Evolutionary conservation across 2,329 filamentous ascomycete species (phyloP), one percentile per base, ranked within the genome.

Genomic region (Curvularia sp.): DNA sequence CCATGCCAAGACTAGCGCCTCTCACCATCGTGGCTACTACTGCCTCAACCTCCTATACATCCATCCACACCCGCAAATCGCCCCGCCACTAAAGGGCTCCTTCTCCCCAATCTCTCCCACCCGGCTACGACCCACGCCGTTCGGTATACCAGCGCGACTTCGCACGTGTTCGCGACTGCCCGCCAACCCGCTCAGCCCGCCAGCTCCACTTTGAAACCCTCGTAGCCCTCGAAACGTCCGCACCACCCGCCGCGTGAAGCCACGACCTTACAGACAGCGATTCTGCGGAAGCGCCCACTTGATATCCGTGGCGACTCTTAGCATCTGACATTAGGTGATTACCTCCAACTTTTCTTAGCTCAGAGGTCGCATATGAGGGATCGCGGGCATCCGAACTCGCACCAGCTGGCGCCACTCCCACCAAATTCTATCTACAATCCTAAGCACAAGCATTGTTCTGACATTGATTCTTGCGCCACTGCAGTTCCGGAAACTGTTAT

Each of bases 401-500:
- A 53, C 26, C 58, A 49, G 62, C 65, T 63, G 55, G 53, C 60
- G 61, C 66, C 62, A 47, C 53, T 44, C 53, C 55, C 61, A 50
- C 57, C 64, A 39, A 26, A 56, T 33, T 49, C 56, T 28, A 55
- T 56, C 50, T 46, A 41, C 57, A 58, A 68, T 68, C 66, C 66
- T 69, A 72, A 73, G 52, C 61, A 64, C 49, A 57, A 73, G 58
- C 63, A 64, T 35, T 53, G 35, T 66, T 77, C 75, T 78, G 68
- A 77, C 75, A 65, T 49, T 58, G 61, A 49, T 52, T 61, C 60
- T 65, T 68, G 64, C 64, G 61, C 68, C 66, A 65, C 70, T 20
- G 65, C 78, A 84, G 82, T 78, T 77, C 77, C 80, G 78, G 78
- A 81, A 77, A 81, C 85, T 88, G 86, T 88, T 88, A 89, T 89